Base-by-base conservation (phyloP, 768 basidiomycete species). In the Lactifluus volemus region DNA sequence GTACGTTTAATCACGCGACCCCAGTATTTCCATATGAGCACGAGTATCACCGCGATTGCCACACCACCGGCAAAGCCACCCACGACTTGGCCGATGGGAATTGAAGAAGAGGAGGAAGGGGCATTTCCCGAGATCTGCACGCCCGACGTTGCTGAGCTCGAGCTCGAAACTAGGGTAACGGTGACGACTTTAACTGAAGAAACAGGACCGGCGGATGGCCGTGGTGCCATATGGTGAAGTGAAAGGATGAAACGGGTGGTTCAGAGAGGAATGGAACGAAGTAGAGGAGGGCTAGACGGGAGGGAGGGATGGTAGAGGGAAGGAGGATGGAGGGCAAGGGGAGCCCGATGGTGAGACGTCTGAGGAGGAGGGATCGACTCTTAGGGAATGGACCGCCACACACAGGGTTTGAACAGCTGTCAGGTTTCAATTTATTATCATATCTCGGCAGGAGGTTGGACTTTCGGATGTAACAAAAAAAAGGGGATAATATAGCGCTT, bases 21-120 rank as follows among this genome's bases (percentile, higher is more conserved):
- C 79, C 79, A 81, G 59, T 71, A 76, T 45, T 74, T 68, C 80
- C 81, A 84, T 21, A 71, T 72, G 44, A 77, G 60, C 8, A 77
- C 75, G 5, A 73, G 68, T 7, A 71, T 66, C 17, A 83, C 58
- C 5, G 80, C 81, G 11, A 84, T 71, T 8, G 76, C 54, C 34
- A 76, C 73, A 21, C 84, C 84, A 0, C 73, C 82, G 2, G 68
- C 73, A 0, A 75, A 71, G 9, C 82, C 82, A 6, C 81, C 81
- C 6, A 73, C 79, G 61, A 84, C 79, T 11, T 80, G 77, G 11
- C 68, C 77, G 10, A 83, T 68, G 8, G 82, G 82, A 7, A 82
- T 63, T 39, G 65, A 21, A 0, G 67, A 30, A 25, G 32, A 38
- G 21, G 53, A 1, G 25, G 25, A 25, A 2, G 25, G 25, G 25